Conservation (phyloP, 352 stramenopile genomes). For the Globisporangium acanthophoron region DNA sequence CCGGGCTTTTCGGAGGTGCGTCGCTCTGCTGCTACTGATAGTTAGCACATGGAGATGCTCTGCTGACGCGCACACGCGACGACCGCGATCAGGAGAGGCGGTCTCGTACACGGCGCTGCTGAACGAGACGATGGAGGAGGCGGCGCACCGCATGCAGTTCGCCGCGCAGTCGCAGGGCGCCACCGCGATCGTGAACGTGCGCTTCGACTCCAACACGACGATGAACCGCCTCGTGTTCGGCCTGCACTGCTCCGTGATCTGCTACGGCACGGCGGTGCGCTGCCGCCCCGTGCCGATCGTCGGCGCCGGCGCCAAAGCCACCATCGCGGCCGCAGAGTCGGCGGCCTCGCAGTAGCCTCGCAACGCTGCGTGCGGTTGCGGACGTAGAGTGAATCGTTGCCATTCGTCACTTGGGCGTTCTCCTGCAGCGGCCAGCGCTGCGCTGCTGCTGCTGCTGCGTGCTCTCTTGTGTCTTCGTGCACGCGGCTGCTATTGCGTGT, state of each 20-base stretch:
- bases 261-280: conserved; percentile 71
- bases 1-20: conserved; percentile 58
- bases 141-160: conserved; percentile 72
- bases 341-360: neutral
- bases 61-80: neutral
- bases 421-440: neutral
- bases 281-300: conserved; percentile 28
- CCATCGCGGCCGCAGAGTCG: conserved; percentile 4
- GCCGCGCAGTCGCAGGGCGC: conserved; percentile 65
- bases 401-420: neutral
- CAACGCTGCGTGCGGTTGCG: neutral
- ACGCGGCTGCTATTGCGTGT: neutral
- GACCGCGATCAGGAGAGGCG: conserved; percentile 35
- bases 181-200: conserved; percentile 74
- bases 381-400: neutral
- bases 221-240: conserved; percentile 85
- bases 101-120: conserved; percentile 74
- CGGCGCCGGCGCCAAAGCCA: conserved; percentile 7
- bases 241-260: conserved; percentile 75
- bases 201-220: conserved; percentile 80
- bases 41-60: neutral
- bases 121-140: conserved; percentile 80
- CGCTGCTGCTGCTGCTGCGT: neutral
- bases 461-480: neutral
- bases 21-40: neutral